Base-by-base conservation (phyloP, 192 early-diverging fungal genomes). In the Cladochytrium replicatum region DNA sequence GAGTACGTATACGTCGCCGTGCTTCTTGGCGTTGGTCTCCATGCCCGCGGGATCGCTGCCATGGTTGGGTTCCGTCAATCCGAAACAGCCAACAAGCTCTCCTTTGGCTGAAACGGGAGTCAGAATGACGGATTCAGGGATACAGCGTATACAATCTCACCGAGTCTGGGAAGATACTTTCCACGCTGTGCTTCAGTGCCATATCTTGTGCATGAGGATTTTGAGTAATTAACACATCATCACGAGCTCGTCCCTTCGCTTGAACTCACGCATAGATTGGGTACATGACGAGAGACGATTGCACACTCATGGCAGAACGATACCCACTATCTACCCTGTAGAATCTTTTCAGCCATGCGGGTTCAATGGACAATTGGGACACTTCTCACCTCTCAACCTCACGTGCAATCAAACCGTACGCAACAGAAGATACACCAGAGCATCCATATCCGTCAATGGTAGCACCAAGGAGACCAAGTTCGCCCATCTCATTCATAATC, bases 211-310 rank as follows among this genome's bases (percentile, higher is more conserved):
- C 15, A 49, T 43, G 8, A 15, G 6, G 15, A 6, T 55, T 22
- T 19, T 50, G 5, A 52, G 6, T n/a, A 21, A 9, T 32, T 7
- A 29, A 54, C n/a, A n/a, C n/a, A n/a, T n/a, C 17, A 37, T 37
- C 17, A 13, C 13, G 17, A 37, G 17, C 13, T 17, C 13, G 34
- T 37, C 17, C 17, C n/a, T 11, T 8, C 7, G 50, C 26, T 8
- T n/a, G 7, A 13, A 31, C 46, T 56, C 37, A 66, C 48, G 87
- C 89, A 62, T 98, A 77, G 49, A 98, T 96, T 34, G 94, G 92
- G 48, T 94, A 85, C 94, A 98, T 98, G 19, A 98, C 94, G 34
- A 98, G 66, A n/a, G 91, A 93, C 6, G 89, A 93, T 71, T 96
- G 94, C 46, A 98, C 94, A 63, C 84, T 87, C 94, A 98, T 96